These are phyloP conservation scores for Dendryphion nanum DNA, from an alignment of 2,329 filamentous ascomycete species.

Conservation along the genomic window DNA sequence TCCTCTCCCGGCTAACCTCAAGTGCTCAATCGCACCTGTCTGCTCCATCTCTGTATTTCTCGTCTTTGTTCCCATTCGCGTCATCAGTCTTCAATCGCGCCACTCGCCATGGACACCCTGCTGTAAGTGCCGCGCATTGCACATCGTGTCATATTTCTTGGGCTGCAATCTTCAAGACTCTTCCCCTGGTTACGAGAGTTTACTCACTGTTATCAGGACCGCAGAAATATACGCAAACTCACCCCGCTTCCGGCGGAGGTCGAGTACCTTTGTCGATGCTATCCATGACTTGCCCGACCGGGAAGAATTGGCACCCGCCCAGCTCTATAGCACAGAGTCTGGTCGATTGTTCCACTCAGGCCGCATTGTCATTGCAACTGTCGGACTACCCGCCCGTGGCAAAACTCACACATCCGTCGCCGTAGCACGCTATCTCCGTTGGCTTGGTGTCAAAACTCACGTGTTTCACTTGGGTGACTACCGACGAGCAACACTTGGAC, in stretches of 20 bases:
- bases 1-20: too few relatives aligned
- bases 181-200: too few relatives aligned
- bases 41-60: too few relatives aligned
- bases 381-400: slow-evolving; percentile 88
- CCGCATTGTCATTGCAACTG: slow-evolving; percentile 94
- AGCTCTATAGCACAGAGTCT: slow-evolving; percentile 97
- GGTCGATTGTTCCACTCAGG: slow-evolving; percentile 96
- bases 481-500: slow-evolving; percentile 83
- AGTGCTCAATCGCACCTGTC: too few relatives aligned
- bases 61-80: too few relatives aligned
- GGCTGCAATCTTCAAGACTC: too few relatives aligned
- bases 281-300: slow-evolving; percentile 91
- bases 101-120: slow-evolving; percentile 61
- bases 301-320: slow-evolving; percentile 83
- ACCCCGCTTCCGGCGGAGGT: slow-evolving; percentile 84
- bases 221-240: slow-evolving; percentile 90
- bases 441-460: slow-evolving; percentile 96
- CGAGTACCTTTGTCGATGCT: slow-evolving; percentile 94
- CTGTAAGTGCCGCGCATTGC: slow-evolving; percentile 49
- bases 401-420: slow-evolving; percentile 99
- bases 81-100: too few relatives aligned
- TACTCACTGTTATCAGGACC: slow-evolving; percentile 57
- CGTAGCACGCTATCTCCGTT: slow-evolving; percentile 88
- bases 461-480: slow-evolving; percentile 98
- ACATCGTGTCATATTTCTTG: slow-evolving; percentile 4